Conservation (phyloP, 352 stramenopile species). For the Phytophthora multivora region DNA sequence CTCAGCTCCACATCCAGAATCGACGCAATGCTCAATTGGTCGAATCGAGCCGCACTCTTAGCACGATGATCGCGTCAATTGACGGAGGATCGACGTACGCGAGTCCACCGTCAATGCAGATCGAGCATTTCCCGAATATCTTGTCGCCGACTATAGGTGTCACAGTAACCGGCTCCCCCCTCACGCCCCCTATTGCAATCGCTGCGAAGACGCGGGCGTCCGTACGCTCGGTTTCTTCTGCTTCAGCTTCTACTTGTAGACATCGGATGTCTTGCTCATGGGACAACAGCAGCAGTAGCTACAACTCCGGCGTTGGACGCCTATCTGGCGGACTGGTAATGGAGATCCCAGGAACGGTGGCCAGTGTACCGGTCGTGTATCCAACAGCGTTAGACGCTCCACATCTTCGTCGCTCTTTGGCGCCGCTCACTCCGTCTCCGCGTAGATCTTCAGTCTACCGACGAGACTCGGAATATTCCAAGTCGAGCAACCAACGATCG, state of each 20-base stretch:
- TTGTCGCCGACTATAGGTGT: slow-evolving; percentile 21
- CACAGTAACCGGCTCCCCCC: slow-evolving; percentile 8
- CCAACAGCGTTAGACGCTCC: slow-evolving; percentile 24
- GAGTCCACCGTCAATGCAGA: slow-evolving; percentile 27
- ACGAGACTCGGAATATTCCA: slow-evolving; percentile 35
- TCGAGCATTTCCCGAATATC: slow-evolving; percentile 20
- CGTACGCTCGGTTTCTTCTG: slow-evolving; percentile 2
- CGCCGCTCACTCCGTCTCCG: slow-evolving; percentile 34
- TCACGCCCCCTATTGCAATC: slow-evolving; percentile 4
- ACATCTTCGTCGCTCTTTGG: slow-evolving; percentile 38
- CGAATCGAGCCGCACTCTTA: slow-evolving; percentile 53
- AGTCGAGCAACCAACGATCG: slow-evolving; percentile 25
- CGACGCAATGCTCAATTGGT: slow-evolving; percentile 45
- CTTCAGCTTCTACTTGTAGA: slow-evolving; percentile 5
- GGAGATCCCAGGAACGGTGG: slow-evolving; percentile 33
- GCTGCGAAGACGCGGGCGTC: neutral
- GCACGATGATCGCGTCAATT: slow-evolving; percentile 60
- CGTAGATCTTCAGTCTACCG: slow-evolving; percentile 32
- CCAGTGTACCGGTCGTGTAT: slow-evolving; percentile 18
- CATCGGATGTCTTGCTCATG: slow-evolving; percentile 24
- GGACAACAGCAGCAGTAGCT: slow-evolving; percentile 24
- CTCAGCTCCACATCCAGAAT: slow-evolving; percentile 49
- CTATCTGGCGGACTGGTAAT: slow-evolving; percentile 54
- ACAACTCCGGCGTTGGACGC: slow-evolving; percentile 23
- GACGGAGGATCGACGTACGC: slow-evolving; percentile 30